phyloP scores from a whole-genome alignment of 768 basidiomycete species.

The Rhizopogon roseolus region DNA sequence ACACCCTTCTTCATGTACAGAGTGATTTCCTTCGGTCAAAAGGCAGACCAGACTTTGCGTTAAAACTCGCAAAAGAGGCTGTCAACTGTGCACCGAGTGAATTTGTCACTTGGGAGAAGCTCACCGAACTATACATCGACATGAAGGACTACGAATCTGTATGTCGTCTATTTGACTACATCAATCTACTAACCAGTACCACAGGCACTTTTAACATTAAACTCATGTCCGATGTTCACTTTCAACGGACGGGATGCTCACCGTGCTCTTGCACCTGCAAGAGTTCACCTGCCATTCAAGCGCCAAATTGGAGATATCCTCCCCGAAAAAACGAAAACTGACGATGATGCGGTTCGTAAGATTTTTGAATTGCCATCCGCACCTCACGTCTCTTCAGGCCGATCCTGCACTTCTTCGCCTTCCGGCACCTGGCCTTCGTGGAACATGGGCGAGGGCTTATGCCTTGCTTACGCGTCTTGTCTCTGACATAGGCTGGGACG shows the following conservation, averaged over 20 bases:
- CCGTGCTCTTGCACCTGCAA: constrained; percentile 71
- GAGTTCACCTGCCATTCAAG: constrained; percentile 83
- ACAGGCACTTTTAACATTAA: constrained; percentile 82
- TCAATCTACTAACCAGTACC: background rate
- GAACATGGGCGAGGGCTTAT: constrained; percentile 96
- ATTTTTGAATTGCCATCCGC: background rate
- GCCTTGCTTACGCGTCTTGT: constrained; percentile 86
- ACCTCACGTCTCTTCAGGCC: constrained; percentile 43
- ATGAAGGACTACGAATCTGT: constrained; percentile 78
- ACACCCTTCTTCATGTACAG: constrained; percentile 90
- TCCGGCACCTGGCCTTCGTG: constrained; percentile 89
- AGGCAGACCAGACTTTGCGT: constrained; percentile 81
- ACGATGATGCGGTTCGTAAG: constrained; percentile 72
- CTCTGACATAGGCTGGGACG: constrained; percentile 97
- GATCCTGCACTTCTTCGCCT: constrained; percentile 93
- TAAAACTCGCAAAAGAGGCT: constrained; percentile 88
- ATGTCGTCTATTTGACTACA: background rate
- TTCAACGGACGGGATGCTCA: constrained; percentile 96
- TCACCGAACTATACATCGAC: constrained; percentile 94
- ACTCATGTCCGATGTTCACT: constrained; percentile 99
- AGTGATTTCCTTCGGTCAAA: constrained; percentile 91
- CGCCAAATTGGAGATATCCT: constrained; percentile 86
- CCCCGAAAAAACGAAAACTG: constrained; percentile 74
- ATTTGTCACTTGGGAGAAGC: constrained; percentile 98
- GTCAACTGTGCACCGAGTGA: constrained; percentile 99